A percentile compares a stretch with the other conserved stretches of the same genome.
Evolutionary conservation across 176 grass and related monocot genomes (phyloP).

Genomic region (Hsuehochloa calcarea): DNA sequence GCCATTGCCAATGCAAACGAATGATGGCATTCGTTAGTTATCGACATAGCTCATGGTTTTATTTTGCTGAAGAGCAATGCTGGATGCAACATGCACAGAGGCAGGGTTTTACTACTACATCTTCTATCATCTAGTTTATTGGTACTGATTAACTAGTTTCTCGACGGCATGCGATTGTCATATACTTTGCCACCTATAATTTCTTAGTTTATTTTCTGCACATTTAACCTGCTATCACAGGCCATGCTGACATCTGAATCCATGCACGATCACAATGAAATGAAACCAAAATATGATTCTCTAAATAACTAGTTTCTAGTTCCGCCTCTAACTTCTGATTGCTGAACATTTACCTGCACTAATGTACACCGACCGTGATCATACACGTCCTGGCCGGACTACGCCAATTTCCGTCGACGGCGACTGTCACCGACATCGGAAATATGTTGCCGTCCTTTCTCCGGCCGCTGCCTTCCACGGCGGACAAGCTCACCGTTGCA

Average conservation of each 20-base stretch:
- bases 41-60: background rate
- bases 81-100: background rate
- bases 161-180: background rate
- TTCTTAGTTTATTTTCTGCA: background rate
- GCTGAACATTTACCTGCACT: conserved; percentile 42
- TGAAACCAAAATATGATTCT: background rate
- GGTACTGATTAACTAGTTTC: background rate
- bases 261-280: background rate
- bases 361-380: conserved; percentile 42
- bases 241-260: background rate
- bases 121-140: background rate
- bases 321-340: conserved; percentile 12
- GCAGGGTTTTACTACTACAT: background rate
- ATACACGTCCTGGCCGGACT: background rate
- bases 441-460: conserved; percentile 33
- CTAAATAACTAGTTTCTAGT: conserved; percentile 5
- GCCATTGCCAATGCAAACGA: no score
- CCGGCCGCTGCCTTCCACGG: conserved; percentile 25
- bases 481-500: conserved; percentile 41
- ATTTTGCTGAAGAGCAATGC: background rate
- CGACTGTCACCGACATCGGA: conserved; percentile 39
- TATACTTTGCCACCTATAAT: background rate
- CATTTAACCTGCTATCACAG: background rate
- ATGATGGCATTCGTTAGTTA: background rate
- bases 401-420: conserved; percentile 54